Percentiles rank a stretch among this genome's conserved stretches.
phyloP scores from a whole-genome alignment of 192 early-diverging fungal species.

The Backusella tuberculispora region DNA sequence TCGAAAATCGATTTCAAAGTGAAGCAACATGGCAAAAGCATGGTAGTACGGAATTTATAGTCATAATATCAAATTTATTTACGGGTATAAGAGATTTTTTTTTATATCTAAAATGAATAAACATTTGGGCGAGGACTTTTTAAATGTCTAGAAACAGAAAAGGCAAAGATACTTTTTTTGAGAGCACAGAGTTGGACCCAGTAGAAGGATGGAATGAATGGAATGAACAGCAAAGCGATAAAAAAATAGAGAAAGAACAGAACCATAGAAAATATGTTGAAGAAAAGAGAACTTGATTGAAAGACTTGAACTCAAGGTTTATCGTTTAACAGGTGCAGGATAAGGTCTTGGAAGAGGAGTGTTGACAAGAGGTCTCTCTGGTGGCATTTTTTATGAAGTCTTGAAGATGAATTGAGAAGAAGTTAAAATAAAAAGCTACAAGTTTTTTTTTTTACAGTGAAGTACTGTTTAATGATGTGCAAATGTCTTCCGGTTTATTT shows the following conservation, averaged over 20 bases:
- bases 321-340: constrained; percentile 27
- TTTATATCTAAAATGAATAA: constrained; percentile 15
- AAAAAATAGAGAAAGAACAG: background rate
- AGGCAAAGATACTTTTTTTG: constrained; percentile 1
- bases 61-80: constrained; percentile 12
- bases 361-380: constrained; percentile 35
- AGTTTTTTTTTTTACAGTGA: background rate
- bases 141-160: background rate
- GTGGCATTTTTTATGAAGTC: constrained; percentile 29
- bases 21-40: constrained; percentile 10
- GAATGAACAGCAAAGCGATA: background rate
- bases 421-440: background rate
- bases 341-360: constrained; percentile 36
- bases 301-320: background rate
- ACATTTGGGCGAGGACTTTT: background rate
- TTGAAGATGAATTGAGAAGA: constrained; percentile 10
- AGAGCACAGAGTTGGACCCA: background rate
- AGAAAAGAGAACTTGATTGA: background rate
- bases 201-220: background rate
- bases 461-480: background rate
- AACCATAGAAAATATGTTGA: background rate
- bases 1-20: background rate
- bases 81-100: constrained; percentile 5
- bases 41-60: constrained; percentile 17
- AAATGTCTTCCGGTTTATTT: background rate